Base-by-base conservation (phyloP, 768 basidiomycete species). In the Hemileccinum rubropunctum region DNA sequence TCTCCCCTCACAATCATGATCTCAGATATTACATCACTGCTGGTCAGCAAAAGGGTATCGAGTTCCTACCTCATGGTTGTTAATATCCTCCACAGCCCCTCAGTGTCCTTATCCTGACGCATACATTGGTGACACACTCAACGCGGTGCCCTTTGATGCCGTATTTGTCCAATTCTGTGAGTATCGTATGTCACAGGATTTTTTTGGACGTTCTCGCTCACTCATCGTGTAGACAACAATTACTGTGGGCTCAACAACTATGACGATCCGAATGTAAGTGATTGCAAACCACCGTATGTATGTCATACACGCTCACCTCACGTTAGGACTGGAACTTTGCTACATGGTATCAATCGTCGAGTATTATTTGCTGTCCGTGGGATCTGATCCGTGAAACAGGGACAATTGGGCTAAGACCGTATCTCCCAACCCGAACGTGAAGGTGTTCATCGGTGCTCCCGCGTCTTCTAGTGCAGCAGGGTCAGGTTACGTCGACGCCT, bases 31-130 rank as follows among this genome's bases (percentile, higher is more conserved):
- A 72, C 45, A 67, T 76, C 50, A 76, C 75, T 7, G 75, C 68
- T 20, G 74, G 75, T 46, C 32, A 47, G 42, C 4, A 18, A 9
- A n/a, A 15, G 4, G 3, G 6, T 30, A 5, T 13, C 14, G 23
- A 35, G 0, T 20, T 36, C 9, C 7, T 18, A 23, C 3, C 0
- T 1, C 11, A 18, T 41, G 14, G 13, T 8, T 14, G 18, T 17
- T 51, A 11, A 26, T n/a, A 1, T 6, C 21, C 0, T 30, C 6
- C 8, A 30, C 27, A 57, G 71, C 71, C 1, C 71, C 71, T 7
- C 72, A 79, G 50, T 79, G 78, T 50, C 73, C 75, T 14, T 79
- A 69, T 65, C 78, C 77, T 0, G 77, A 79, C 48, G 71, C 75
- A 8, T 72, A 72, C 42, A 60, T 79, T 3, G 73, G 75, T 6